Evolutionary conservation across 2,329 filamentous ascomycete genomes (phyloP).

Genomic region (Penicillium sp.): DNA sequence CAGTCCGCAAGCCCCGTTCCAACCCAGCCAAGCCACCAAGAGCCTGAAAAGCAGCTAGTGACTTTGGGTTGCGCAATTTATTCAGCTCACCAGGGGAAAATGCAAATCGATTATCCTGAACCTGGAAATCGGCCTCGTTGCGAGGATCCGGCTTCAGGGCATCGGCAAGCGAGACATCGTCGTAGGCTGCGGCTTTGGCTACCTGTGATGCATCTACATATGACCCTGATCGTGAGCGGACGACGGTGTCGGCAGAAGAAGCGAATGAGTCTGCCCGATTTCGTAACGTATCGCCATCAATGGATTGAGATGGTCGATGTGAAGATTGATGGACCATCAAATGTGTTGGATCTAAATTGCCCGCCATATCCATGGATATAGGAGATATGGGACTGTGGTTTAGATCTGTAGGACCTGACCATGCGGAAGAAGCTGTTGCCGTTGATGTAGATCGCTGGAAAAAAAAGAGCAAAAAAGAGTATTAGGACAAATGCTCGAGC

Average conservation of each 20-base stretch:
- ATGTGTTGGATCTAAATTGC: conserved; percentile 21
- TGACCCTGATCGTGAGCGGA: conserved; percentile 36
- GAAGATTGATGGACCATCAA: conserved; percentile 28
- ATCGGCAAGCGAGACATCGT: conserved; percentile 45
- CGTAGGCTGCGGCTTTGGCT: conserved; percentile 29
- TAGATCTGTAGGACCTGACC: conserved; percentile 19
- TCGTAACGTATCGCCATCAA: conserved; percentile 46
- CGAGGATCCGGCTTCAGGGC: conserved; percentile 73
- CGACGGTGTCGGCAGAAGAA: conserved; percentile 34
- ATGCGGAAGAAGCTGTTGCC: conserved; percentile 17
- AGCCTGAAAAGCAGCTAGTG: conserved; percentile 72
- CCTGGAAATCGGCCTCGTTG: conserved; percentile 69
- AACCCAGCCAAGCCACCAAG: conserved; percentile 74
- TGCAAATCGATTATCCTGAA: conserved; percentile 78
- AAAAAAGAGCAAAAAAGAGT: no score
- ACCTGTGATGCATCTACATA: conserved; percentile 21
- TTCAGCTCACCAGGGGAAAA: conserved; percentile 73
- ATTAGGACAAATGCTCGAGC: not conserved
- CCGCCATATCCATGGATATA: conserved; percentile 26
- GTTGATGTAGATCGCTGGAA: conserved; percentile 21
- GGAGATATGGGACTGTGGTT: conserved; percentile 20
- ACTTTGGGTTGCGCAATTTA: conserved; percentile 89
- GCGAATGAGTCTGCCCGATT: conserved; percentile 42
- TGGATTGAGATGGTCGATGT: conserved; percentile 34
- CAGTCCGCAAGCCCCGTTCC: conserved; percentile 71